Conservation (phyloP, 225 moss, liverwort and hornwort species). For the Climacium dendroides region DNA sequence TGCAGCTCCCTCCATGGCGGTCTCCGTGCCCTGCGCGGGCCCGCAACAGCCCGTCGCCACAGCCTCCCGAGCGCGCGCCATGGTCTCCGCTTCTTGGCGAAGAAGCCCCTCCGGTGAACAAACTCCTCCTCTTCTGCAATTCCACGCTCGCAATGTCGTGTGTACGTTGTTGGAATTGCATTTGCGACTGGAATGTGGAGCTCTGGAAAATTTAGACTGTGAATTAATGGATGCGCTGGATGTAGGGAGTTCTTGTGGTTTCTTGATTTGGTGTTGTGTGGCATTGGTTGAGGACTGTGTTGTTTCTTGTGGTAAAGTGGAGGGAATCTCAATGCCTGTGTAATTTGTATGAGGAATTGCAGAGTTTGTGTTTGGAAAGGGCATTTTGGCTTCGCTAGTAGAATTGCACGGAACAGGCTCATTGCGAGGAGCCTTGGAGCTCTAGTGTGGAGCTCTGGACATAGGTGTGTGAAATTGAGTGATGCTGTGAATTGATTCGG, state of each 20-base stretch:
- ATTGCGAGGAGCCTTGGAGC: neutral
- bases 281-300: neutral
- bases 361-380: neutral
- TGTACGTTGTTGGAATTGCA: neutral
- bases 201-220: neutral
- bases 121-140: neutral
- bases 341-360: neutral
- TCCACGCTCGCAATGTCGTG: neutral
- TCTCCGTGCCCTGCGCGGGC: neutral
- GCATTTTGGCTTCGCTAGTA: neutral
- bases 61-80: neutral
- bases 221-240: neutral
- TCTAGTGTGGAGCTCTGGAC: neutral
- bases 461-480: neutral
- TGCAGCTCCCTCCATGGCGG: slow-evolving; percentile 27
- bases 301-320: neutral
- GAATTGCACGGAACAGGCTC: neutral
- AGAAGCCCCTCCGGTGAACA: neutral
- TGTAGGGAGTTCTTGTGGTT: neutral
- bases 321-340: neutral
- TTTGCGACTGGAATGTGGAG: neutral
- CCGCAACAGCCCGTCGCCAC: neutral
- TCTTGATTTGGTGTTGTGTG: neutral
- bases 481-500: neutral
- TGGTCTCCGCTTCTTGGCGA: neutral